A percentile compares a stretch with the other conserved stretches of the same genome.
These are phyloP conservation scores for Dioscorea zingiberensis DNA, from an alignment of 106 monocot genomes.

Conservation along the genomic window DNA sequence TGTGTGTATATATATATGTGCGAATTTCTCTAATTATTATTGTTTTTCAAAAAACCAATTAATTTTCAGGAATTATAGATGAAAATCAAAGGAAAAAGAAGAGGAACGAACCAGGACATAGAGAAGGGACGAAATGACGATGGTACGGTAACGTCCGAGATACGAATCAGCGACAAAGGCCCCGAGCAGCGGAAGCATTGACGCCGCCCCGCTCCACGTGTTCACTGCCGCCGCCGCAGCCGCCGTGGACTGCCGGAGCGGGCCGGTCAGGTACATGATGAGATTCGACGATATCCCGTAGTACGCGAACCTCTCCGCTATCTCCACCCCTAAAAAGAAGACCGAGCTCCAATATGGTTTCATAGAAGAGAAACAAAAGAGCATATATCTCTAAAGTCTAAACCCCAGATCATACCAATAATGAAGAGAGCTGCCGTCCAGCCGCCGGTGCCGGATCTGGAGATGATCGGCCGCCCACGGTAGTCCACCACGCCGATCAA, in stretches of 20 bases:
- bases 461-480: constrained; percentile 12
- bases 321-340: constrained; percentile 33
- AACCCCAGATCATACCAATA: constrained; percentile 18
- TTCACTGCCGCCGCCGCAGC: constrained; percentile 51
- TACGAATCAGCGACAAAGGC: constrained; percentile 57
- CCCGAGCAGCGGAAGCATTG: constrained; percentile 39
- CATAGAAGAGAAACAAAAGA: too few relatives aligned
- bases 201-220: constrained; percentile 34
- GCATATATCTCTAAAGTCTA: neutral
- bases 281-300: constrained; percentile 56
- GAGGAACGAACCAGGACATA: constrained; percentile 35
- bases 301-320: constrained; percentile 47
- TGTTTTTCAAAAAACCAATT: too few relatives aligned
- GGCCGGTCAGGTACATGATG: constrained; percentile 54
- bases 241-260: constrained; percentile 37
- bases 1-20: too few relatives aligned
- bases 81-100: neutral
- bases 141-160: constrained; percentile 56
- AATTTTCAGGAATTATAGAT: too few relatives aligned
- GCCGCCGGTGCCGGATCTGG: constrained; percentile 21
- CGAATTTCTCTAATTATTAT: too few relatives aligned
- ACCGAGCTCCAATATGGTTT: neutral
- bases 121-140: constrained; percentile 34
- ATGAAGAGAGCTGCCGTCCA: constrained; percentile 45
- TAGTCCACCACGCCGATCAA: neutral